A percentile compares a stretch with the other conserved stretches of the same genome.
phyloP scores from a whole-genome alignment of 179 eudicot species.

The Camellia oleifera region DNA sequence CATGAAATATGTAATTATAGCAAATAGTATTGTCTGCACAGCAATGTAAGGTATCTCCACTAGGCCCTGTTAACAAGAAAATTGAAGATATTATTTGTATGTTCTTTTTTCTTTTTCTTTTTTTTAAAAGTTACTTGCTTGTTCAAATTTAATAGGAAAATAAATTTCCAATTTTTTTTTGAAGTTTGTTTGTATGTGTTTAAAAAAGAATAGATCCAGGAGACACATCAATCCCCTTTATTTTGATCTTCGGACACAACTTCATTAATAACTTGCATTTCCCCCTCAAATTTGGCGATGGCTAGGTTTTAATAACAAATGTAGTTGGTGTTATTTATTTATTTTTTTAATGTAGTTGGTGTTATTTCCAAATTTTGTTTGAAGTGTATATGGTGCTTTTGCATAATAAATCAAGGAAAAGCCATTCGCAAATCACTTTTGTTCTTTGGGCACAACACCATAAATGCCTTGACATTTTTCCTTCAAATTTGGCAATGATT shows the following conservation, averaged over 20 bases:
- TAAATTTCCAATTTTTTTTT: neutral
- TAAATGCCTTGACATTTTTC: neutral
- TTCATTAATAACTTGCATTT: neutral
- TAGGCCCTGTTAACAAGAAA: slow-evolving; percentile 53
- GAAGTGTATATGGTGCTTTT: no score
- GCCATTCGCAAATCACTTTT: neutral
- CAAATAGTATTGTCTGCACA: slow-evolving; percentile 64
- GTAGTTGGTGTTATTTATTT: no score
- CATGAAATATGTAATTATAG: slow-evolving; percentile 80
- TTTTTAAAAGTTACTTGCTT: neutral
- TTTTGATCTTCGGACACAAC: neutral
- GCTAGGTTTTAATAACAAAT: neutral
- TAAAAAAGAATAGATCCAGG: neutral
- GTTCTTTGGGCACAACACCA: neutral
- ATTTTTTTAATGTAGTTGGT: no score
- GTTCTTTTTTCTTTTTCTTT: no score
- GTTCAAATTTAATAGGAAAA: neutral
- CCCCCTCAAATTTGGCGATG: neutral
- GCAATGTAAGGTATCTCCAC: slow-evolving; percentile 83
- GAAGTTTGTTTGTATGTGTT: neutral
- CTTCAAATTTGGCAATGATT: neutral
- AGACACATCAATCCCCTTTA: neutral
- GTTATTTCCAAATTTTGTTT: no score
- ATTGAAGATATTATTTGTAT: neutral
- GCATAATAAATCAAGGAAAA: no score